A percentile compares a stretch with the other conserved stretches of the same genome.
Conservation (phyloP, 2,329 filamentous ascomycete species). For the Colletotrichum sp. region DNA sequence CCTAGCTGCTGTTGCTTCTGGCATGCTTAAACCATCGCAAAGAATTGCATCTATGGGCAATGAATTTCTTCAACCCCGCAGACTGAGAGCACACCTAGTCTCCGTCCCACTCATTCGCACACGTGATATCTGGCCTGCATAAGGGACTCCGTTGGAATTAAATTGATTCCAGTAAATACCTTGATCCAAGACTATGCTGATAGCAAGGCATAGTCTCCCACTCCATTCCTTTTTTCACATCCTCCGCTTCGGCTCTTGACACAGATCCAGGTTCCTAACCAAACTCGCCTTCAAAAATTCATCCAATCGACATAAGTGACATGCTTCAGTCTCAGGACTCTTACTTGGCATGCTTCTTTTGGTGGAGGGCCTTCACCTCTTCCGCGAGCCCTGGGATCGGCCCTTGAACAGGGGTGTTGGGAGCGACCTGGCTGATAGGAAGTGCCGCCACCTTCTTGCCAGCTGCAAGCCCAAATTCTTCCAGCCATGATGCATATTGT, state of each 20-base stretch:
- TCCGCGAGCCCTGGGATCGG: slow-evolving; percentile 32
- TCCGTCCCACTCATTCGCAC: not conserved
- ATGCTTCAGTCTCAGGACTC: not conserved
- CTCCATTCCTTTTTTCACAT: not conserved
- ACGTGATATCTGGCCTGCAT: not conserved
- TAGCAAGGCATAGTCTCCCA: not conserved
- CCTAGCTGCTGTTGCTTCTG: not conserved
- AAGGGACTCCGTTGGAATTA: not conserved
- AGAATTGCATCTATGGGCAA: not conserved
- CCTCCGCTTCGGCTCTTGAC: not conserved
- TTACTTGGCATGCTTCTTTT: not conserved
- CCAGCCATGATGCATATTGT: slow-evolving; percentile 32
- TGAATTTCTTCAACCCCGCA: not conserved
- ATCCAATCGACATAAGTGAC: rapidly evolving
- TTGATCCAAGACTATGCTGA: not conserved
- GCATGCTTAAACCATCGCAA: not conserved
- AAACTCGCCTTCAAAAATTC: not conserved
- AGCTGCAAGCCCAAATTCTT: slow-evolving; percentile 28
- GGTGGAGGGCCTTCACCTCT: slow-evolving; percentile 34
- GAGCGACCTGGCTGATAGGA: slow-evolving; percentile 33
- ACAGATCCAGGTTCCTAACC: not conserved
- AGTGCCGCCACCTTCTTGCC: slow-evolving; percentile 26
- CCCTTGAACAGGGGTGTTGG: slow-evolving; percentile 30
- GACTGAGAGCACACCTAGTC: not conserved
- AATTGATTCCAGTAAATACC: not conserved